These are phyloP conservation scores for Euphrasia confusa DNA, from an alignment of 257 asterid species.

Conservation along the genomic window DNA sequence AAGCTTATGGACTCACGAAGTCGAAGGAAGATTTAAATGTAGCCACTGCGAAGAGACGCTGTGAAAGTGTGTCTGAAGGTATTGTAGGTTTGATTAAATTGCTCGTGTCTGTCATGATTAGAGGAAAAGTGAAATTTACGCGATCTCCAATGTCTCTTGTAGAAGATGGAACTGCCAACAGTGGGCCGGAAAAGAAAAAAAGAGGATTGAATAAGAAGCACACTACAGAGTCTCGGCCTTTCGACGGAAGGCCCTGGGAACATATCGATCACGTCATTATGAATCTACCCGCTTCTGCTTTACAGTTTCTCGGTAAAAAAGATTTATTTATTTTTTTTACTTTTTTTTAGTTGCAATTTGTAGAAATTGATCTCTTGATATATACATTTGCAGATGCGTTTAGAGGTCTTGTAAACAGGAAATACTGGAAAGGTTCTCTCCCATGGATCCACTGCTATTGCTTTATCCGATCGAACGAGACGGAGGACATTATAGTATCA, in stretches of 20 bases:
- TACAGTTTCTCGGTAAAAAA: slow-evolving; percentile 72
- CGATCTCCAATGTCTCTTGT: slow-evolving; percentile 29
- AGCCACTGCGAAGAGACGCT: slow-evolving; percentile 46
- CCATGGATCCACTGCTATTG: slow-evolving; percentile 96
- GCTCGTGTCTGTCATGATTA: background rate
- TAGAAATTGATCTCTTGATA: slow-evolving; percentile 16
- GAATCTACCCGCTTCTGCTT: slow-evolving; percentile 95
- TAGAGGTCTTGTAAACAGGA: slow-evolving; percentile 49
- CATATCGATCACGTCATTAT: slow-evolving; percentile 86
- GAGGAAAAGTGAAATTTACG: background rate
- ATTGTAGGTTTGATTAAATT: slow-evolving; percentile 5
- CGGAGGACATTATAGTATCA: slow-evolving; percentile 47
- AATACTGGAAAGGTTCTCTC: slow-evolving; percentile 72
- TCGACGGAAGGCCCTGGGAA: slow-evolving; percentile 73
- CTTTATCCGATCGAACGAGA: slow-evolving; percentile 73
- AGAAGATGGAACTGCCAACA: slow-evolving; percentile 38
- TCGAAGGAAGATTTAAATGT: slow-evolving; percentile 31
- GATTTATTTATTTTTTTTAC: background rate
- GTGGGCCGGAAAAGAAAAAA: slow-evolving; percentile 44
- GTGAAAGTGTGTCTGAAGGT: slow-evolving; percentile 57
- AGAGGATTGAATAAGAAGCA: slow-evolving; percentile 56
- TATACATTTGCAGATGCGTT: slow-evolving; percentile 57
- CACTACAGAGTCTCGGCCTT: slow-evolving; percentile 36
- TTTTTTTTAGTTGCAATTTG: background rate
- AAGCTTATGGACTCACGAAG: slow-evolving; percentile 27